These are phyloP conservation scores for Amphicarpaea edgeworthii DNA, from an alignment of 306 rosid genomes.

Conservation along the genomic window DNA sequence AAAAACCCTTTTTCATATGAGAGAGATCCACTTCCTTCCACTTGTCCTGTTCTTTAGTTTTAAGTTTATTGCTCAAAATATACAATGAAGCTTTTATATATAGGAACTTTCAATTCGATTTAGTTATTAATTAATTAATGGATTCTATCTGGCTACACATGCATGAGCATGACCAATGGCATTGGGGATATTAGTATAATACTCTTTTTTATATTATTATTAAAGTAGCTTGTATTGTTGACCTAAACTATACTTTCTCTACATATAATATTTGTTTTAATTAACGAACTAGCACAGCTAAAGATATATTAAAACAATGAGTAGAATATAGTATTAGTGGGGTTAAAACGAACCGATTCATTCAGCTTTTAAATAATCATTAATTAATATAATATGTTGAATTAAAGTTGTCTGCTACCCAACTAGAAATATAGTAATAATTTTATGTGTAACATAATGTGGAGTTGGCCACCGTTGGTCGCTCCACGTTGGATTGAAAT, in stretches of 20 bases:
- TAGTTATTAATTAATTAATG: slow-evolving; percentile 18
- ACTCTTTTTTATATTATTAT: neutral
- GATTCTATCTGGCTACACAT: slow-evolving; percentile 40
- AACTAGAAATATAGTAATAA: neutral
- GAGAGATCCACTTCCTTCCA: slow-evolving; percentile 35
- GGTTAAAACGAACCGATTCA: slow-evolving; percentile 30
- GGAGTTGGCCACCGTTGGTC: slow-evolving; percentile 26
- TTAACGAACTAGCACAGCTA: slow-evolving; percentile 35
- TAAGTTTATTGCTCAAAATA: slow-evolving; percentile 24
- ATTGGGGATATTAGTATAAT: neutral
- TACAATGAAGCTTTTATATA: slow-evolving; percentile 8
- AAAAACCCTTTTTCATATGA: too few species aligned
- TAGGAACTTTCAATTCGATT: slow-evolving; percentile 37
- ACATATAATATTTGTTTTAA: slow-evolving; percentile 33
- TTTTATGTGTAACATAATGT: neutral
- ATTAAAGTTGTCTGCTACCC: slow-evolving; percentile 13
- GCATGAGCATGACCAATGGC: slow-evolving; percentile 5
- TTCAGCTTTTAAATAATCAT: slow-evolving; percentile 23
- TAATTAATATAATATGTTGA: slow-evolving; percentile 24
- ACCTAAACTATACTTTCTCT: slow-evolving; percentile 38
- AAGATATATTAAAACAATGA: slow-evolving; percentile 19
- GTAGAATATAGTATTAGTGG: slow-evolving; percentile 43
- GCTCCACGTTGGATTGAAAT: slow-evolving; percentile 29
- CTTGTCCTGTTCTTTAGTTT: slow-evolving; percentile 28
- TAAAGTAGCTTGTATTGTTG: slow-evolving; percentile 41